These are phyloP conservation scores for Tricholoma hemisulphureum DNA, from an alignment of 768 basidiomycete genomes.

Conservation along the genomic window DNA sequence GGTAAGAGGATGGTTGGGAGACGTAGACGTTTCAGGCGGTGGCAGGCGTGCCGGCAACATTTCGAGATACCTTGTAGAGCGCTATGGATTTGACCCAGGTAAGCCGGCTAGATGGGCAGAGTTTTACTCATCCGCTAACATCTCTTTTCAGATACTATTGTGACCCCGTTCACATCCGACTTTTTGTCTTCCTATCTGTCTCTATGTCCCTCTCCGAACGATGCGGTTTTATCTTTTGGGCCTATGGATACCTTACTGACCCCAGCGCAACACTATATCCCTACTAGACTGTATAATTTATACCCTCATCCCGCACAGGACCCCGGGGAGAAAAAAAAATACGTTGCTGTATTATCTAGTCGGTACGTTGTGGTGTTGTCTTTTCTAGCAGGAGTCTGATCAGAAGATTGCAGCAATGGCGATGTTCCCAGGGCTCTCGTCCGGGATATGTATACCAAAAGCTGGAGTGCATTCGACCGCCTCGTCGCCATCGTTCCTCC, in stretches of 20 bases:
- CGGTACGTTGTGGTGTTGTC: constrained; percentile 40
- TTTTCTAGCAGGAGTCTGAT: background rate
- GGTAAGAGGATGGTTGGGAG: constrained; percentile 80
- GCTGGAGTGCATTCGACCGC: constrained; percentile 89
- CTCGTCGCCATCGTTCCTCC: constrained; percentile 89
- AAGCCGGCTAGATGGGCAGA: constrained; percentile 13
- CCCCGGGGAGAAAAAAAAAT: constrained; percentile 66
- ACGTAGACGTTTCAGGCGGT: constrained; percentile 68
- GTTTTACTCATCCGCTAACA: background rate
- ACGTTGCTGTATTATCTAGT: constrained; percentile 69
- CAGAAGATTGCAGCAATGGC: constrained; percentile 57
- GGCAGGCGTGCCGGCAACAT: constrained; percentile 63
- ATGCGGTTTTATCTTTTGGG: constrained; percentile 77
- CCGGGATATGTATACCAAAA: constrained; percentile 89
- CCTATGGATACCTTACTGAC: constrained; percentile 78
- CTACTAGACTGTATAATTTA: constrained; percentile 71
- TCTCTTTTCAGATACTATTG: constrained; percentile 53
- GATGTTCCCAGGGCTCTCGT: constrained; percentile 83
- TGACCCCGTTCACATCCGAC: constrained; percentile 77
- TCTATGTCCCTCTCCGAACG: constrained; percentile 65
- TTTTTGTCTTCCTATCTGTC: constrained; percentile 77
- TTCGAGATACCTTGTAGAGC: constrained; percentile 72
- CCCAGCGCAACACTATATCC: constrained; percentile 71
- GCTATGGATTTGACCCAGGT: constrained; percentile 82
- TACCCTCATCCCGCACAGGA: constrained; percentile 84